Evolutionary conservation across 257 asterid genomes (phyloP), one percentile per base, ranked within the genome.

Genomic region (Ocimum tenuiflorum): DNA sequence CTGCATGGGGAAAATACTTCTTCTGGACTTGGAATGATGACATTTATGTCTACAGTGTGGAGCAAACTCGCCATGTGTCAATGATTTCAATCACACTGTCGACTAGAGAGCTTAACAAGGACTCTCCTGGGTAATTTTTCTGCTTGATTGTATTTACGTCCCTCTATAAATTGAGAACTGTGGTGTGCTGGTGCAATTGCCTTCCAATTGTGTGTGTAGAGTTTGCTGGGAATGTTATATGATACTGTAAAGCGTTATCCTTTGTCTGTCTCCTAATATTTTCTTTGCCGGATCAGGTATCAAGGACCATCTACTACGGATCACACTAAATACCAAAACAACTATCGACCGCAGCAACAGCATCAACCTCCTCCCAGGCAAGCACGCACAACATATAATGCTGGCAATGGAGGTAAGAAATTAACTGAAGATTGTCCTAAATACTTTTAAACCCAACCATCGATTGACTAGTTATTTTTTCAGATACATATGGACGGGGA

Each of bases 41-140:
- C 10, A 15, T 39, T 65, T 35, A 55, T 80, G 54, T 66, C 36
- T 60, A 18, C 87, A 91, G 97, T 43, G 98, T 91, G 83, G 98
- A 91, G 84, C 98, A 89, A 81, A 92, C 96, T 67, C 97, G 99
- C 17, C 97, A 87, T 74, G 96, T 92, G 58, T 92, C 99, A 3
- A 86, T 89, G 97, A 83, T 92, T 70, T 86, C 99, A 66, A 88
- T 92, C 71, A 87, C 97, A 11, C 74, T 92, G 63, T 92, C 99
- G 42, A 60, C 74, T 3, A 74, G 74, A 70, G 99, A 89, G 80
- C 96, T 92, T 65, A 84, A 89, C 95, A 88, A 79, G 80, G 81
- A 79, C 43, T 86, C 97, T 74, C 90, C 95, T 11, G 97, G 99
- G 99, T 92, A 86, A 61, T 23, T 36, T 50, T 69, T 67, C 66